Conservation (phyloP, 257 asterid genomes). For the Mitragyna speciosa region DNA sequence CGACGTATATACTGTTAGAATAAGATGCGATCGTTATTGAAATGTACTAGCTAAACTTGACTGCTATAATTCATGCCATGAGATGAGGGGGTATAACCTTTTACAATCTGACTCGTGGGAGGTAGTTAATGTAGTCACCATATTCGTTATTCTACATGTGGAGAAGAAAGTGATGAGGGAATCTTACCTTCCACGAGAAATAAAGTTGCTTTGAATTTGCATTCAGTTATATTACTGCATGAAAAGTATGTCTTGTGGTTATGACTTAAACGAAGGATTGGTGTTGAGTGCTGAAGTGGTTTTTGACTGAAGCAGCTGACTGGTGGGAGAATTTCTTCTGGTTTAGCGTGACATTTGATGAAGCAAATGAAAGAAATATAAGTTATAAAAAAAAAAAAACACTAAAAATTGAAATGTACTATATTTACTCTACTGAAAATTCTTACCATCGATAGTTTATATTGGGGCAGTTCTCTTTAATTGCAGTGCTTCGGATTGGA, state of each 20-base stretch:
- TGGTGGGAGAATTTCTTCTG: background rate
- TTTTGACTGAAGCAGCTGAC: background rate
- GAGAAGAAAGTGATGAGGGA: background rate
- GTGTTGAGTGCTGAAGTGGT: background rate
- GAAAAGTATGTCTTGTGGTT: background rate
- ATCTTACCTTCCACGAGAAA: background rate
- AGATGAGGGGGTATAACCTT: background rate
- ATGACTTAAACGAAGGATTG: background rate
- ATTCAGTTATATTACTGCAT: background rate
- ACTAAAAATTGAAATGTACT: background rate
- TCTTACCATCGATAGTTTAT: conserved; percentile 4
- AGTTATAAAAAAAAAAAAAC: too few relatives aligned
- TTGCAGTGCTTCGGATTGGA: conserved; percentile 86
- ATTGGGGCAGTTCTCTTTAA: conserved; percentile 4
- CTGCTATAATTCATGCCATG: background rate
- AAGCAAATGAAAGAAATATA: background rate
- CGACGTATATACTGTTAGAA: background rate
- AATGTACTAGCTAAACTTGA: background rate
- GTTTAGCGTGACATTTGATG: background rate
- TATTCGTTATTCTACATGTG: background rate
- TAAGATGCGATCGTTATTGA: background rate
- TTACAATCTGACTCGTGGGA: background rate
- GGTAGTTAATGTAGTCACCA: background rate
- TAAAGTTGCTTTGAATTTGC: too few relatives aligned
- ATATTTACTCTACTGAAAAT: background rate